Percentiles rank a stretch among this genome's conserved stretches.
Evolutionary conservation across 2,329 filamentous ascomycete species (phyloP).

Genomic region (Penicillium sp.): DNA sequence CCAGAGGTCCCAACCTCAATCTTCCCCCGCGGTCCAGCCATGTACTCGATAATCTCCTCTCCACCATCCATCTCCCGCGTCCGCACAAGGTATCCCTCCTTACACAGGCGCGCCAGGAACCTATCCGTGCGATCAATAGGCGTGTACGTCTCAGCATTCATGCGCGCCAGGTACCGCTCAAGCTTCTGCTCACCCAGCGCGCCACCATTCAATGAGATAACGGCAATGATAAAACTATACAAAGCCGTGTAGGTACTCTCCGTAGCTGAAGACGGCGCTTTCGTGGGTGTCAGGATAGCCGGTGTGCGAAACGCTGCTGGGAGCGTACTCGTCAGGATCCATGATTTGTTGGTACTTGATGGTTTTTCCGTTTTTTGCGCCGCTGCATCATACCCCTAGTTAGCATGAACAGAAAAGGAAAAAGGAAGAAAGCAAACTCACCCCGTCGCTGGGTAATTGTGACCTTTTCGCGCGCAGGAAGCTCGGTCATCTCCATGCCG

Average conservation of each 20-base stretch:
- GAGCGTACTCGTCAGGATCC: constrained; percentile 70
- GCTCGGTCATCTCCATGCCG: constrained; percentile 87
- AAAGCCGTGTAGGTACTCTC: constrained; percentile 79
- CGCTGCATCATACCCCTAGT: constrained; percentile 29
- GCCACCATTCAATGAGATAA: constrained; percentile 68
- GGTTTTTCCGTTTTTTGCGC: constrained; percentile 45
- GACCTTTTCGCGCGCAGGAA: constrained; percentile 74
- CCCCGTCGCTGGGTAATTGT: constrained; percentile 75
- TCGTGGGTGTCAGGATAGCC: constrained; percentile 62
- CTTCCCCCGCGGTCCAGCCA: constrained; percentile 77
- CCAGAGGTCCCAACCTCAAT: constrained; percentile 76
- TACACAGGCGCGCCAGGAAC: constrained; percentile 67
- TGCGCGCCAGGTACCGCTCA: constrained; percentile 64
- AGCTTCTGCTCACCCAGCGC: constrained; percentile 75
- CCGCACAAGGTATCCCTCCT: constrained; percentile 76
- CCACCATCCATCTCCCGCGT: constrained; percentile 64
- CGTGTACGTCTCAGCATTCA: constrained; percentile 70
- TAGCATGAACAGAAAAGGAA: neutral
- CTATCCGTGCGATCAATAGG: constrained; percentile 70
- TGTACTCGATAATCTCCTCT: constrained; percentile 73
- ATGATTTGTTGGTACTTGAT: constrained; percentile 58
- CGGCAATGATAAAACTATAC: constrained; percentile 70
- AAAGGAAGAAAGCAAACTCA: constrained; percentile 42
- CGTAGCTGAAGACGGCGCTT: constrained; percentile 57
- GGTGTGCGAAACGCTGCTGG: constrained; percentile 63